Evolutionary conservation across 176 grass and related monocot species (phyloP), one percentile per base, ranked within the genome.

Genomic region (Elaeis guineensis): DNA sequence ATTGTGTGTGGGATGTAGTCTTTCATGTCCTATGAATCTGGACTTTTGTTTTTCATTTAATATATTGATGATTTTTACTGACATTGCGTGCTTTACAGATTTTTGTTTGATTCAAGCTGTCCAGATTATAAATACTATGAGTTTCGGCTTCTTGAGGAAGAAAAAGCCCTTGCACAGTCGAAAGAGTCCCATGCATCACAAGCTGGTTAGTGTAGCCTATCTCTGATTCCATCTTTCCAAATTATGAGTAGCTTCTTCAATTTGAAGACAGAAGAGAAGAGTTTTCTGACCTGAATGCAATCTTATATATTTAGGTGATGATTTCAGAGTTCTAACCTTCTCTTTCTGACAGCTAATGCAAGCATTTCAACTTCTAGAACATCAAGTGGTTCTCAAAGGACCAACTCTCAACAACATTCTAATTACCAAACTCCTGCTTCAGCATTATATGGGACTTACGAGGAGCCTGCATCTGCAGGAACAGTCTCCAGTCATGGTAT

Each of bases 111-210:
- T 63, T 78, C 87, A 62, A 83, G 70, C 72, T 98, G 79, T 63
- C 17, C 85, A 68, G 94, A 89, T 51, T 98, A 89, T 70, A 89
- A 85, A 73, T 98, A 98, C 69, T 98, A 98, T 30, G 88, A 92
- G 60, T 75, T 64, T 66, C 60, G n/a, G 57, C 84, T 98, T 72
- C 60, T 71, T 64, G 84, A 89, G 78, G 94, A 98, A 72, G 94
- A 93, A 79, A 98, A 69, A 12, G 54, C 72, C 35, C 71, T 83
- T 64, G 74, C 82, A 18, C 88, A 72, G 23, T 75, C 72, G 16
- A 86, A 83, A 30, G 88, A 89, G 48, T 70, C 64, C 44, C 70
- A 80, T 30, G 22, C 76, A 64, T 79, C 82, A 52, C 78, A 83
- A 66, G 55, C 53, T 83, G 79, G 87, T 90, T 53, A n/a, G 69